Evolutionary conservation across 768 basidiomycete species (phyloP).

Genomic region (Agaricus subrufescens): DNA sequence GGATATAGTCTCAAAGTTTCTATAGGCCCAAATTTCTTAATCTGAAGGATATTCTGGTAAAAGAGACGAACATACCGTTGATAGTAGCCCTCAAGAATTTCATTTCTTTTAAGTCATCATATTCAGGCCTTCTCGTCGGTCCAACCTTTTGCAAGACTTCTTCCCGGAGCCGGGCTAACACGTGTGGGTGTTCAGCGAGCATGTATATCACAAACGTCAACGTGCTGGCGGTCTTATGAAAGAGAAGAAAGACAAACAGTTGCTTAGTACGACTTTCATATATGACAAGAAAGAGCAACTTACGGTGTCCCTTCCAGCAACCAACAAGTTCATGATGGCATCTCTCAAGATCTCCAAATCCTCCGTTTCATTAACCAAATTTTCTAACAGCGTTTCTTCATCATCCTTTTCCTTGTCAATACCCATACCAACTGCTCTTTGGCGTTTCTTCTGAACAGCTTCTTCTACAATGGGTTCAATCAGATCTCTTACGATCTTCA

Average conservation of each 20-base stretch:
- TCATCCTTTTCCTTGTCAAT: constrained; percentile 12
- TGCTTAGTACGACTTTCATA: too few relatives aligned
- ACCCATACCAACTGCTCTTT: constrained; percentile 9
- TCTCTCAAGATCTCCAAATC: constrained; percentile 36
- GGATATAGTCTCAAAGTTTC: constrained; percentile 18
- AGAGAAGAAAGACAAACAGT: background rate
- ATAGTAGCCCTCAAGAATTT: constrained; percentile 40
- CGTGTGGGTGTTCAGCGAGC: constrained; percentile 38
- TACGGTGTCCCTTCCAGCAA: constrained; percentile 42
- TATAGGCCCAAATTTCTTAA: background rate
- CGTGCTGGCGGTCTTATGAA: constrained; percentile 33
- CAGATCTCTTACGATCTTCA: constrained; percentile 38
- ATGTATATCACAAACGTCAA: constrained; percentile 42
- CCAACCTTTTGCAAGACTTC: constrained; percentile 40
- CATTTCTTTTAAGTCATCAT: constrained; percentile 38
- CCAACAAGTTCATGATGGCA: constrained; percentile 36
- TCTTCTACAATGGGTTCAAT: constrained; percentile 43
- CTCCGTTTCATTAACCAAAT: constrained; percentile 37
- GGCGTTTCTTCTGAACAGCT: constrained; percentile 30
- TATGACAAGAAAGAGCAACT: background rate
- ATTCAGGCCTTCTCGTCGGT: constrained; percentile 26
- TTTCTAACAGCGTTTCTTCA: constrained; percentile 36
- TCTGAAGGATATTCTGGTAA: background rate
- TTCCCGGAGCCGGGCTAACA: constrained; percentile 33
- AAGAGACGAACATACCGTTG: constrained; percentile 27